Evolutionary conservation across 768 basidiomycete species (phyloP).

Genomic region (Tulasnella calospora): DNA sequence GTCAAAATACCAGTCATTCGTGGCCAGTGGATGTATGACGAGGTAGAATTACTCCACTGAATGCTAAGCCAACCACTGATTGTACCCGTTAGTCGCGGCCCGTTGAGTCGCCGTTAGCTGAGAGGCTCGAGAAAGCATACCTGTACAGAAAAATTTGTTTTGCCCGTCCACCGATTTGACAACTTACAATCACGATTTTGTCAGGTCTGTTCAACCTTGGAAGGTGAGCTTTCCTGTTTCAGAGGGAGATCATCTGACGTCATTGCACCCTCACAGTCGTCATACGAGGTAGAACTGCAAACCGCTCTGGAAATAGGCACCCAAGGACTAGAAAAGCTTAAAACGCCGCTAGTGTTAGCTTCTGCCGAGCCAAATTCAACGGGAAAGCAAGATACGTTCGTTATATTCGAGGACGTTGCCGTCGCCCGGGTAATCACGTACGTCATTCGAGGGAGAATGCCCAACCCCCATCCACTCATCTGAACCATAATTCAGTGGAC

Average conservation of each 20-base stretch:
- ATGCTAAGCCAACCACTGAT: background rate
- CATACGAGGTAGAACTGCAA: constrained; percentile 41
- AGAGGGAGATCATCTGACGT: background rate
- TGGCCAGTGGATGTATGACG: constrained; percentile 41
- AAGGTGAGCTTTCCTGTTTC: constrained; percentile 21
- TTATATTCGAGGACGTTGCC: constrained; percentile 41
- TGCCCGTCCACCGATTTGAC: background rate
- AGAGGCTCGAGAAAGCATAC: constrained; percentile 40
- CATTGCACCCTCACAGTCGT: constrained; percentile 29
- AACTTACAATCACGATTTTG: constrained; percentile 10
- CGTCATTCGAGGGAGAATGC: constrained; percentile 20
- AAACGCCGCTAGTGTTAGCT: constrained; percentile 33
- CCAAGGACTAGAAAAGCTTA: constrained; percentile 41
- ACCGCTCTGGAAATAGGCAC: constrained; percentile 37
- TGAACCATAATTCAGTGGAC: constrained; percentile 5
- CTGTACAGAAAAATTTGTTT: constrained; percentile 28
- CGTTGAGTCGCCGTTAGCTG: constrained; percentile 39
- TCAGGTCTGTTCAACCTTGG: constrained; percentile 38
- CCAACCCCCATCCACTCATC: background rate
- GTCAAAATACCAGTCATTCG: constrained; percentile 39
- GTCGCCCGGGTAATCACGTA: constrained; percentile 38
- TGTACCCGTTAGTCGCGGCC: constrained; percentile 34
- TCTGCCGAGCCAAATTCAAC: constrained; percentile 10
- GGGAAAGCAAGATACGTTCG: constrained; percentile 30
- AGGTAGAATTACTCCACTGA: constrained; percentile 29